A percentile compares a stretch with the other conserved stretches of the same genome.
These are phyloP conservation scores for Ulota crispa DNA, from an alignment of 225 moss, liverwort and hornwort genomes.

Conservation along the genomic window DNA sequence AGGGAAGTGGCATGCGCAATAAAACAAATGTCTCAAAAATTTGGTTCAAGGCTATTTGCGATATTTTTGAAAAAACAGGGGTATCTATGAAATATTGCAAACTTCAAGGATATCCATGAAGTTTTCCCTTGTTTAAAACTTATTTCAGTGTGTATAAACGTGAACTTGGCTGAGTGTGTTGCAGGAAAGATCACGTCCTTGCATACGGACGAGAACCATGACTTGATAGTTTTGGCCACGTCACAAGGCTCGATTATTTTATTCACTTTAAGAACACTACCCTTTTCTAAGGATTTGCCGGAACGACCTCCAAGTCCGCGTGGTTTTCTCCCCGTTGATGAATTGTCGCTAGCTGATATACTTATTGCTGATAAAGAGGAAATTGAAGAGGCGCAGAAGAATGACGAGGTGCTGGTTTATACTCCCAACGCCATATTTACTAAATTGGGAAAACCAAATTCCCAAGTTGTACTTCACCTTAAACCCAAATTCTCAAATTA, in stretches of 20 bases:
- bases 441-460: too few relatives aligned
- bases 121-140: too few relatives aligned
- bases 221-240: conserved; percentile 27
- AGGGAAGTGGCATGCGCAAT: too few relatives aligned
- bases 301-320: conserved; percentile 34
- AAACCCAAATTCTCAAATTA: too few relatives aligned
- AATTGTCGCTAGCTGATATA: conserved; percentile 22
- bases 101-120: too few relatives aligned
- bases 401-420: conserved; percentile 7
- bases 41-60: too few relatives aligned
- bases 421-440: too few relatives aligned
- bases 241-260: conserved; percentile 26
- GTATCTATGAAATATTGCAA: too few relatives aligned
- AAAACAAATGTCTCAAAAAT: too few relatives aligned
- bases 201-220: conserved; percentile 36
- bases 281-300: conserved; percentile 25
- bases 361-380: conserved; percentile 18
- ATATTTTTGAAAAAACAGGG: too few relatives aligned
- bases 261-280: conserved; percentile 22
- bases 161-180: neutral
- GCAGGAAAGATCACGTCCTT: conserved; percentile 31
- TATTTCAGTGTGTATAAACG: neutral
- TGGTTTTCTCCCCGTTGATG: conserved; percentile 34
- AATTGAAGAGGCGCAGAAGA: conserved; percentile 7
- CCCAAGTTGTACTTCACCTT: too few relatives aligned